Base-by-base conservation (phyloP, 768 basidiomycete genomes). In the Hypsizygus marmoreus region DNA sequence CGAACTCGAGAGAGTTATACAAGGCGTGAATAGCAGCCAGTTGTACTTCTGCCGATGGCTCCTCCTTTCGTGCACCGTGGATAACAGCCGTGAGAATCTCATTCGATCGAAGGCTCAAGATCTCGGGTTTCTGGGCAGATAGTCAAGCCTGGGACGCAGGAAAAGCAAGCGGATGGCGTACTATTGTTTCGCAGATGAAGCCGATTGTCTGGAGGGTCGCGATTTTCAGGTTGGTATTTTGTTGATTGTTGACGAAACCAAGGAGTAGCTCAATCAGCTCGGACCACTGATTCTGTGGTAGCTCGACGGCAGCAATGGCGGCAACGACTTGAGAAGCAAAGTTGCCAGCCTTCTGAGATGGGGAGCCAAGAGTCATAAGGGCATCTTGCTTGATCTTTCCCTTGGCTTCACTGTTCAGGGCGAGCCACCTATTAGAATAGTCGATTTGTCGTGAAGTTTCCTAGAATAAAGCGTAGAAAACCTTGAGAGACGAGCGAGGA, bases 81-180 rank as follows among this genome's bases (percentile, higher is more conserved):
- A 99, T 95, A 47, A 99, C 97, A 7, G 95, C 95, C 11, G 97
- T 99, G 40, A 99, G 70, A 62, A 99, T 99, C 71, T 98, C 95
- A 62, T 99, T 98, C 2, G 95, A 90, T 57, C 92, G 84, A 47
- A 88, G 63, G 40, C 83, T 85, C 49, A 99, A 69, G 48, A 97
- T 87, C 57, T 95, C 93, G 9, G 95, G 94, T 81, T 91, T 89
- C 95, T 97, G 55, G 4, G 43, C n/a, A 31, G 28, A 47, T 49
- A 40, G 24, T 57, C 61, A 25, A 61, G 56, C 40, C 29, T 43
- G 5, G 1, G 13, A 7, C 5, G 8, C 10, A 8, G 6, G 7
- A 0, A 9, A 2, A 30, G 49, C 42, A 44, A 23, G 4, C n/a
- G n/a, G 34, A 45, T 31, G 26, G 86, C 95, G 61, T 59, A 97